Conservation (phyloP, 768 basidiomycete species). For the Kwoniella pini region DNA sequence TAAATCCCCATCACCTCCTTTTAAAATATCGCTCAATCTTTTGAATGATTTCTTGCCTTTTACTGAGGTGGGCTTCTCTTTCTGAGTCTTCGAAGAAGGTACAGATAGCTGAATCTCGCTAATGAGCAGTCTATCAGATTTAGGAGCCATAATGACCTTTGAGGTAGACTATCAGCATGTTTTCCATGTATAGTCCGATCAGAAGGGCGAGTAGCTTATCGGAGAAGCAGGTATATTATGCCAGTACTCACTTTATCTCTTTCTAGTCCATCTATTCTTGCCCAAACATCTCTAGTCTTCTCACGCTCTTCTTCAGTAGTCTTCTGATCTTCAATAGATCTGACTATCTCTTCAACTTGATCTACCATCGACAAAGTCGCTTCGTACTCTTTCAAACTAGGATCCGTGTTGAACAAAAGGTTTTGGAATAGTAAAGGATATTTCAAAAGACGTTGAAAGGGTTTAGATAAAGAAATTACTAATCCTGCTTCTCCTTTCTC, state of each 20-base stretch:
- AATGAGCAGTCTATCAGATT: constrained; percentile 81
- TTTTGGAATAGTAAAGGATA: constrained; percentile 98
- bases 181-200: background rate
- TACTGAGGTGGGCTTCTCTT: constrained; percentile 56
- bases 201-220: too few relatives aligned
- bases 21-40: constrained; percentile 83
- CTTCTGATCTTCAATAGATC: constrained; percentile 98
- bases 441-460: constrained; percentile 93
- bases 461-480: constrained; percentile 92
- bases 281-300: constrained; percentile 90
- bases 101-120: constrained; percentile 62
- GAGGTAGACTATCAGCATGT: background rate
- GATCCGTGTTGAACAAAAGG: constrained; percentile 86
- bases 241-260: constrained; percentile 77
- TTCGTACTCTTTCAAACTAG: constrained; percentile 96
- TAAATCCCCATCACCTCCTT: constrained; percentile 71
- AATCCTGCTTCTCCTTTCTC: constrained; percentile 92
- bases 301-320: constrained; percentile 94
- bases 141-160: constrained; percentile 73
- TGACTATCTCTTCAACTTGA: constrained; percentile 92
- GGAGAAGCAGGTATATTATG: too few relatives aligned
- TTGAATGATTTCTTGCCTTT: constrained; percentile 84
- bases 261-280: constrained; percentile 93
- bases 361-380: constrained; percentile 89
- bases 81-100: constrained; percentile 43